phyloP scores from a whole-genome alignment of 768 basidiomycete genomes.

The Mycena rosella region DNA sequence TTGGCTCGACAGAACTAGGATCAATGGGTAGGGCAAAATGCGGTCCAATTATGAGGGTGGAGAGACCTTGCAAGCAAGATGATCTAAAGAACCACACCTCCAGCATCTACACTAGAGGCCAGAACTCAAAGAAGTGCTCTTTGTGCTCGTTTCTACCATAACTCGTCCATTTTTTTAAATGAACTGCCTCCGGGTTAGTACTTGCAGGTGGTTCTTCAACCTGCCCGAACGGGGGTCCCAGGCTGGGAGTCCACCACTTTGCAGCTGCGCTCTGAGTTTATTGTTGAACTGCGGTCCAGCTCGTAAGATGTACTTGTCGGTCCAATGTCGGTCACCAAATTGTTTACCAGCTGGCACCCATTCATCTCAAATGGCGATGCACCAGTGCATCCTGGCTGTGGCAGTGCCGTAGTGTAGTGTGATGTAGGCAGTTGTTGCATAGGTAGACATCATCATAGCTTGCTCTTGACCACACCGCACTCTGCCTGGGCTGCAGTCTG shows the following conservation, averaged over 20 bases:
- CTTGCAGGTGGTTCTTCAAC: conserved; percentile 24
- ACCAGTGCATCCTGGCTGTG: too few species aligned
- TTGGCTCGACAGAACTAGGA: too few species aligned
- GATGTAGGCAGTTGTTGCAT: too few species aligned
- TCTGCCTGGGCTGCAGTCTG: not conserved
- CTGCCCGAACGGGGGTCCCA: conserved; percentile 14
- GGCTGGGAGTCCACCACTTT: not conserved
- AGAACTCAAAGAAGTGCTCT: conserved; percentile 22
- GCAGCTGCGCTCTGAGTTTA: conserved; percentile 7
- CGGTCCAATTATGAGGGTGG: too few species aligned
- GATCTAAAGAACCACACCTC: conserved; percentile 12
- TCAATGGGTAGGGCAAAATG: too few species aligned
- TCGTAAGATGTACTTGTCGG: not conserved
- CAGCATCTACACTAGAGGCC: not conserved
- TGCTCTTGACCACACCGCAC: too few species aligned
- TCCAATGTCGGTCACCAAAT: conserved; percentile 18
- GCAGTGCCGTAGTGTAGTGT: too few species aligned
- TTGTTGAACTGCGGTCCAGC: conserved; percentile 11
- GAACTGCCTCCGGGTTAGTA: conserved; percentile 26
- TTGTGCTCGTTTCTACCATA: not conserved
- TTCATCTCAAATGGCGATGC: not conserved
- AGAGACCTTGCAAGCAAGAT: too few species aligned
- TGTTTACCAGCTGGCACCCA: not conserved
- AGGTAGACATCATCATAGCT: too few species aligned
- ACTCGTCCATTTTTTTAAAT: conserved; percentile 8